Evolutionary conservation across 352 stramenopile genomes (phyloP), one percentile per base, ranked within the genome.

Genomic region (Aphanomyces euteiches): DNA sequence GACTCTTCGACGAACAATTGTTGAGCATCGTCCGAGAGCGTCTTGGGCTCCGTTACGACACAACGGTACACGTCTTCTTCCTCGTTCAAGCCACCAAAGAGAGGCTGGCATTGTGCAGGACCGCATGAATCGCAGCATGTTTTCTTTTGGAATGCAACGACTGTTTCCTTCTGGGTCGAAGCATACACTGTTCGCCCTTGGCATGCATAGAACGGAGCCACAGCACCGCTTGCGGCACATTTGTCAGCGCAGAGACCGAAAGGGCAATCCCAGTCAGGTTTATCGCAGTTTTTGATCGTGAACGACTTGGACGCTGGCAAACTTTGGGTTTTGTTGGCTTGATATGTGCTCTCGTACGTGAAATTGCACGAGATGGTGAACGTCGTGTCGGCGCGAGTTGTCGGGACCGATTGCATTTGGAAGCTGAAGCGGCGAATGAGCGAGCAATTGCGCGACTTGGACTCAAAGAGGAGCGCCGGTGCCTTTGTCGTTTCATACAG

Each of bases 371-470:
- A 43, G 17, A 90, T 69, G 0, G 74, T 72, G 60, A 93, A 80
- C 21, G 67, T 67, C 13, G 83, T 89, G 13, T 74, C 50, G 1
- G 72, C 66, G 8, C 77, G 61, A 0, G 83, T 90, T 7, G 48
- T 75, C 5, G 74, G 63, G 7, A 78, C 73, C 43, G 82, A 77
- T 8, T 86, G 69, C 71, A 89, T 76, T 57, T 83, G 70, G 1
- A 93, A 74, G 0, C 77, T 82, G 13, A 85, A 91, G 40, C 82
- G 83, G 43, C 74, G 75, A 12, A 91, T 53, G 40, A 83, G 83
- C 53, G 88, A 78, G 1, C 73, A 70, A 3, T 50, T 67, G 43
- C 53, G 53, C 4, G 21, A 28, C 38, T 10, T 50, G 19, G 39
- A 61, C 2, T n/a, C 39, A n/a, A 70, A 37, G 13, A 70, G 54